Conservation (phyloP, 148 eudicot species). For the Beta vulgaris region DNA sequence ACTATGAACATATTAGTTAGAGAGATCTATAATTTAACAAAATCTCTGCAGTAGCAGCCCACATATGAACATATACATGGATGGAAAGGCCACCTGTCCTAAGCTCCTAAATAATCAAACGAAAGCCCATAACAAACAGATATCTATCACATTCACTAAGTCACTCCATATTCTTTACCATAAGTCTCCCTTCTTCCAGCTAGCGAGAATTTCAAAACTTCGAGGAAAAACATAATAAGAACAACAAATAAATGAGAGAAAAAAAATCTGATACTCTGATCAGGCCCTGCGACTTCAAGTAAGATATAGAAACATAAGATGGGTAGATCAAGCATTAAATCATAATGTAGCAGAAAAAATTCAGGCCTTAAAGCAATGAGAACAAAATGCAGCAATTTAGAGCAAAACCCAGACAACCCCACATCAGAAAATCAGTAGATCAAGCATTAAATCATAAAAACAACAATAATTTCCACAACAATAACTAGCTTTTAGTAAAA, state of each 20-base stretch:
- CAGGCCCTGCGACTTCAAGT: not conserved
- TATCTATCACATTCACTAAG: not conserved
- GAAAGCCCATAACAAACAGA: not conserved
- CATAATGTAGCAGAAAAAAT: no score
- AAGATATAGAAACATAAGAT: no score
- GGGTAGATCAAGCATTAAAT: no score
- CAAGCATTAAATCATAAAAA: no score
- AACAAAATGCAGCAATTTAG: no score
- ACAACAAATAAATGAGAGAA: not conserved
- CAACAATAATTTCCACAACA: no score
- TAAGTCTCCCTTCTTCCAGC: not conserved
- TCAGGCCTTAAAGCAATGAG: no score
- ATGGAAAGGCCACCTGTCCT: not conserved
- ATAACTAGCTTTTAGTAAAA: no score
- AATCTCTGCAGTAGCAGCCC: not conserved
- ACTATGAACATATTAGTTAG: not conserved
- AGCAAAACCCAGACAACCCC: no score
- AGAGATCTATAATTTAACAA: not conserved
- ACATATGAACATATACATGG: not conserved
- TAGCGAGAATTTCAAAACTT: not conserved
- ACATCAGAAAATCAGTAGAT: no score
- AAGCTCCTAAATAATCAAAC: not conserved
- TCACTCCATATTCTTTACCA: not conserved
- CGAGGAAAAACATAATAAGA: not conserved
- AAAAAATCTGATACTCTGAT: no score